Base-by-base conservation (phyloP, 2,329 filamentous ascomycete species). In the Akanthomyces uredinophilus region DNA sequence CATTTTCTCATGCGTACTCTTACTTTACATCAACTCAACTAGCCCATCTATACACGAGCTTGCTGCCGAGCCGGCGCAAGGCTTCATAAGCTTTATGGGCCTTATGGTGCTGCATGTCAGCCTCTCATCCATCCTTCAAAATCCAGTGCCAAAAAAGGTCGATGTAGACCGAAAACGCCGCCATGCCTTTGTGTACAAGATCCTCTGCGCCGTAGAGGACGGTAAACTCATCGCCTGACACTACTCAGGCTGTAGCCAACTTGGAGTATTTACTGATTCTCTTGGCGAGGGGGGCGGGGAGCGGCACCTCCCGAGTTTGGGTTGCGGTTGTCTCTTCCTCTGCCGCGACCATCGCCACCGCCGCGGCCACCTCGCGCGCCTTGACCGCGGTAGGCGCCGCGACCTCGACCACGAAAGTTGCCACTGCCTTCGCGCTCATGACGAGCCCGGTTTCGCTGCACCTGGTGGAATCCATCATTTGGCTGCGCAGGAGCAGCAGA, bases 381-480 rank as follows among this genome's bases (percentile, higher is more conserved):
- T 64, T 83, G 78, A 35, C 83, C 82, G 61, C 84, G 78, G 66
- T 75, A 75, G 54, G 81, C 78, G 49, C 79, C 79, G 64, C 81
- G 78, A 43, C 81, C 78, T 46, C 77, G 74, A 53, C 77, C 76
- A 41, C 80, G 74, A 65, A 70, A 70, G 58, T 66, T 69, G 63
- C 69, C 75, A 61, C 77, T 73, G 41, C 77, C 78, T 61, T 85
- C 83, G 55, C 83, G 79, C 62, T 80, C 81, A 68, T 80, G 80
- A 61, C 82, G 82, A 60, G 79, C 79, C 63, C 81, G 81, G 73
- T 84, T 83, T 69, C 85, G 84, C 69, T 84, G 84, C 13, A 92
- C 89, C 69, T 88, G 85, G 64, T 88, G 86, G 80, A 92, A 92
- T 27, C 89, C 89, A 69, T 91, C 89, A 66, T 81, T 80, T 56